These are phyloP conservation scores for Gnetum montanum DNA, from an alignment of 75 land plant species.

Conservation along the genomic window DNA sequence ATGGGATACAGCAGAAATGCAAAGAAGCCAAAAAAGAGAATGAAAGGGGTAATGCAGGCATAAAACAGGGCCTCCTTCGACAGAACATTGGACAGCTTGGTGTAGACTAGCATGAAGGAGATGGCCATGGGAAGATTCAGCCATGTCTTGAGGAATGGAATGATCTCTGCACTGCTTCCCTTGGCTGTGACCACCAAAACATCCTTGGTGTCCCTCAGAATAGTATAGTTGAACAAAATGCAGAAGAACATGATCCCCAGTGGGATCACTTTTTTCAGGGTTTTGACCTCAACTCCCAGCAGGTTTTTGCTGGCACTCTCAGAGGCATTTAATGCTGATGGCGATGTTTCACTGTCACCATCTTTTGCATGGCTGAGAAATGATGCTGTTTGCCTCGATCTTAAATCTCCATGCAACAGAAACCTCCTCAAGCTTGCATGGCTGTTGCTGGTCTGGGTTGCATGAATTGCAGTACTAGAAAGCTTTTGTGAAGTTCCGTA, in stretches of 20 bases:
- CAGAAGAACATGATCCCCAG: conserved; percentile 98
- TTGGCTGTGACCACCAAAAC: conserved; percentile 95
- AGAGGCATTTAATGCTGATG: too few relatives aligned
- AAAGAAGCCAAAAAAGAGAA: conserved; percentile 89
- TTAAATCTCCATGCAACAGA: too few relatives aligned
- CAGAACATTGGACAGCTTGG: conserved; percentile 78
- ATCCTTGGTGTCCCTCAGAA: conserved; percentile 94
- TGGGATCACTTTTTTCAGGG: conserved; percentile 88
- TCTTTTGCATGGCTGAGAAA: too few relatives aligned
- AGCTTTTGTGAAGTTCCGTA: too few relatives aligned
- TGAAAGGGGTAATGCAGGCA: conserved; percentile 80
- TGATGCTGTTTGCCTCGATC: too few relatives aligned
- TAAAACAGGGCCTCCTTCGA: conserved; percentile 93
- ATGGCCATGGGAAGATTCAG: conserved; percentile 98
- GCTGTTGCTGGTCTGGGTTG: too few relatives aligned
- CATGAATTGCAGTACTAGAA: too few relatives aligned
- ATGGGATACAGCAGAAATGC: conserved; percentile 90
- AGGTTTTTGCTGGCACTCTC: conserved; percentile 41
- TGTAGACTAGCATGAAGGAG: conserved; percentile 92
- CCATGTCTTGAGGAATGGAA: conserved; percentile 98
- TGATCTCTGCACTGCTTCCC: conserved; percentile 98
- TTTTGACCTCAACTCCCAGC: conserved; percentile 62
- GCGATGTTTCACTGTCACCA: too few relatives aligned
- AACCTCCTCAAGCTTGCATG: too few relatives aligned
- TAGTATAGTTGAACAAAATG: conserved; percentile 93